Evolutionary conservation across 805 yeast species (phyloP), one percentile per base, ranked within the genome.

Genomic region (Clavispora phyllophila): DNA sequence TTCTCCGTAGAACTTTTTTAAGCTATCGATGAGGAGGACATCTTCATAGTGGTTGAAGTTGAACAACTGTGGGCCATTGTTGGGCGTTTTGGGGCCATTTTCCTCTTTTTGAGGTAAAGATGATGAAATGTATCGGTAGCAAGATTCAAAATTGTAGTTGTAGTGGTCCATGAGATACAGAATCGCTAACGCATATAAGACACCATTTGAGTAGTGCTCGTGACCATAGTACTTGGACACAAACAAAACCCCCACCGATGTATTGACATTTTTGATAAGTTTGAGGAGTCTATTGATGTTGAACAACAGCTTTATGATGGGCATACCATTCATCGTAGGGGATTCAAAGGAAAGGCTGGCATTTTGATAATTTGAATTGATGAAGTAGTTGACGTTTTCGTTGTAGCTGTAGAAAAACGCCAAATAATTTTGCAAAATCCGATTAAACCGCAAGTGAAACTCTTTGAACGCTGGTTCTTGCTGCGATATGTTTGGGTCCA

Each of bases 111-210:
- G 41, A 15, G 39, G 43, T 13, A 45, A 37, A 28, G 66, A 51
- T 33, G 45, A 37, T 20, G 49, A 49, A 27, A 69, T 42, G 29
- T 56, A 46, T 39, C 54, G 50, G 42, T 59, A 56, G 38, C 69
- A 54, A 9, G 64, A 56, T 22, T 51, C 55, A 25, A 66, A 54
- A 45, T 69, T 63, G 44, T 59, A 65, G 43, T 58, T 57, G 48
- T 69, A 69, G 40, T 49, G 53, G 50, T 69, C 75, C 73, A 69
- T 69, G 46, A 68, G 55, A 42, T 63, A 65, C 35, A 69, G 62
- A 18, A 65, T 57, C 5, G 62, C 48, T 39, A 69, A 51, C 10
- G 66, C 63, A 19, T 43, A 44, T 19, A 50, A 22, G 9, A 48
- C 43, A 14, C 52, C 43, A 3, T 66, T 65, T 22, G 70, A 58